A percentile compares a stretch with the other conserved stretches of the same genome.
Evolutionary conservation across 2,329 filamentous ascomycete species (phyloP).

Genomic region (Acarospora socialis): DNA sequence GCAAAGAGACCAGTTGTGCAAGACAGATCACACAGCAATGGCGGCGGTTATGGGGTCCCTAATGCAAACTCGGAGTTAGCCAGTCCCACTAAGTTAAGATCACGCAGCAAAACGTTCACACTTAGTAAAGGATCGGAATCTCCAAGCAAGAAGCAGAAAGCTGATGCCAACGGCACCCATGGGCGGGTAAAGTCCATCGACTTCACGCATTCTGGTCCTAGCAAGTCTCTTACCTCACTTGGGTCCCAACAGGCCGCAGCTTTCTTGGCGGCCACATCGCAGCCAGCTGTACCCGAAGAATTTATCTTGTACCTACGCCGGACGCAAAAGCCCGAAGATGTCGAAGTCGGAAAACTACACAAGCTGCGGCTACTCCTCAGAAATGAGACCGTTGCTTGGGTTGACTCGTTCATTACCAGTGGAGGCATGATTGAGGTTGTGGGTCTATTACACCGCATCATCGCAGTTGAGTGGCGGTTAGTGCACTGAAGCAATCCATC

Average conservation of each 20-base stretch:
- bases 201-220: conserved; percentile 48
- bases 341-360: conserved; percentile 91
- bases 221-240: conserved; percentile 40
- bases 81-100: conserved; percentile 27
- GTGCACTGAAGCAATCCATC: too few species aligned
- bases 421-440: conserved; percentile 91
- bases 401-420: conserved; percentile 75
- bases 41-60: conserved; percentile 24
- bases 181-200: conserved; percentile 61
- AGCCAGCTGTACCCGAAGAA: conserved; percentile 61
- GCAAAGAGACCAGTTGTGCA: conserved; percentile 24
- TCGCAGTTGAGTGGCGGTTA: conserved; percentile 91
- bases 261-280: conserved; percentile 55
- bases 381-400: conserved; percentile 94
- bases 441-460: conserved; percentile 72
- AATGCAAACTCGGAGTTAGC: conserved; percentile 23
- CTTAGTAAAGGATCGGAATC: conserved; percentile 57
- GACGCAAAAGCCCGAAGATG: conserved; percentile 62
- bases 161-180: conserved; percentile 49
- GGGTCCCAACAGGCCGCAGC: conserved; percentile 41
- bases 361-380: conserved; percentile 78
- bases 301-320: conserved; percentile 78
- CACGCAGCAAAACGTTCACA: conserved; percentile 65
- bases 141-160: conserved; percentile 60
- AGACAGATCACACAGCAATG: conserved; percentile 28